These are phyloP conservation scores for Ulmus americana DNA, from an alignment of 331 rosid species.

Conservation along the genomic window DNA sequence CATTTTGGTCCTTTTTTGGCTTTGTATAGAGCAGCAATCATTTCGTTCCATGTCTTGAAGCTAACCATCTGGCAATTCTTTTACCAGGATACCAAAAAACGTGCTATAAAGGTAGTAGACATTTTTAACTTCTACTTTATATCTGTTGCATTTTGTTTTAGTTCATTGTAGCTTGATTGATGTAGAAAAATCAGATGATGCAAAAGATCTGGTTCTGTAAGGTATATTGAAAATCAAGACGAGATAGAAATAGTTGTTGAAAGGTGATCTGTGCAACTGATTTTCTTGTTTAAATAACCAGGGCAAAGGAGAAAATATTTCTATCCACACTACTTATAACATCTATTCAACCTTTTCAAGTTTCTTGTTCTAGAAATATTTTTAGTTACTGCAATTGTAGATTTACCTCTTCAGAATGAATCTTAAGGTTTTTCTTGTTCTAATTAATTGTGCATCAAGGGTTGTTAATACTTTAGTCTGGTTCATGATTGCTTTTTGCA, in stretches of 20 bases:
- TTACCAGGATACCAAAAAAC: slow-evolving; percentile 52
- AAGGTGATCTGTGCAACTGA: too few relatives aligned
- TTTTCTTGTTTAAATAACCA: too few relatives aligned
- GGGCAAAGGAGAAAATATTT: too few relatives aligned
- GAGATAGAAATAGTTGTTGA: neutral
- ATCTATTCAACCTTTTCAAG: neutral
- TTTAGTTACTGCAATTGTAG: neutral
- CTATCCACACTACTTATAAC: too few relatives aligned
- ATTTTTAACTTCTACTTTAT: neutral
- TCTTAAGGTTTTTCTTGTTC: neutral
- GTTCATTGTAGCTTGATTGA: slow-evolving; percentile 7
- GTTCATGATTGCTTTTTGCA: too few relatives aligned
- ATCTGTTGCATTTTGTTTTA: neutral
- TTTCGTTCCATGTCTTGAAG: slow-evolving; percentile 74
- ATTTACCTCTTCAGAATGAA: neutral
- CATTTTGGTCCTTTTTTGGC: slow-evolving; percentile 81
- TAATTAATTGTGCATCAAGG: neutral
- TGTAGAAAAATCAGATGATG: neutral
- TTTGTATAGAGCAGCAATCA: slow-evolving; percentile 75
- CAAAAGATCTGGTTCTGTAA: neutral
- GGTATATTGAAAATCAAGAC: neutral
- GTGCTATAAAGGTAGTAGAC: slow-evolving; percentile 62
- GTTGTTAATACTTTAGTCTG: neutral
- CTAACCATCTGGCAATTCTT: slow-evolving; percentile 65
- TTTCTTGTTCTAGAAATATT: neutral